Evolutionary conservation across 139 green algal genomes (phyloP).

Genomic region (Deuterostichococcus epilithicus): DNA sequence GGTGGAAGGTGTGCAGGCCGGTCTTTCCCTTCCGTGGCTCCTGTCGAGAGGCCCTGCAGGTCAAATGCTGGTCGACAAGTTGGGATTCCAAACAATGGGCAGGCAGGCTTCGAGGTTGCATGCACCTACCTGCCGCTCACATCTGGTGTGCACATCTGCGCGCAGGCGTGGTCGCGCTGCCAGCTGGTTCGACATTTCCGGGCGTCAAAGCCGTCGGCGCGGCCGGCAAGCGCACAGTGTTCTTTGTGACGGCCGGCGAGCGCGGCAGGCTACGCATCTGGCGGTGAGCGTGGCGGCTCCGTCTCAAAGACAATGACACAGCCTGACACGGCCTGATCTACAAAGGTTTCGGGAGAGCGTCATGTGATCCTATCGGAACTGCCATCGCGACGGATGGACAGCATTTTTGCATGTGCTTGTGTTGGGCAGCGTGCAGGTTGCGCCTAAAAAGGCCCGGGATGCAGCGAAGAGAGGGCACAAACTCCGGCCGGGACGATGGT

Average conservation of each 20-base stretch:
- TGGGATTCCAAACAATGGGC: no score
- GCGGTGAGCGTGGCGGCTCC: constrained; percentile 24
- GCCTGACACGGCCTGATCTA: constrained; percentile 39
- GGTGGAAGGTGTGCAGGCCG: constrained; percentile 72
- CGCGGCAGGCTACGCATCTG: constrained; percentile 68
- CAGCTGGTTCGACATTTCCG: constrained; percentile 30
- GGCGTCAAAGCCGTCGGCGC: constrained; percentile 26
- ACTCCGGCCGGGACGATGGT: no score
- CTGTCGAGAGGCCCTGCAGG: not conserved
- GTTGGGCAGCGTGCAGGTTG: no score
- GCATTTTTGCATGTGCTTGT: no score
- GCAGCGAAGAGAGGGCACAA: no score
- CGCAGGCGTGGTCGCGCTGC: constrained; percentile 34
- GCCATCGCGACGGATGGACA: no score
- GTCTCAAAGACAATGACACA: no score
- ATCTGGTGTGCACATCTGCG: not conserved
- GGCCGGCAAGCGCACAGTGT: constrained; percentile 19
- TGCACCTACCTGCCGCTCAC: no score
- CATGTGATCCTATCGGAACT: no score
- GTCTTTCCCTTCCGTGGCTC: not conserved
- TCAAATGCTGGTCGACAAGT: no score
- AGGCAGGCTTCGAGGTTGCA: no score
- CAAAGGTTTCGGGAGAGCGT: not conserved
- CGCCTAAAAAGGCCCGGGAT: no score
- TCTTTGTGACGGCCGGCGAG: constrained; percentile 84